Evolutionary conservation across 306 rosid species (phyloP), one percentile per base, ranked within the genome.

Genomic region (Ceratonia siliqua): DNA sequence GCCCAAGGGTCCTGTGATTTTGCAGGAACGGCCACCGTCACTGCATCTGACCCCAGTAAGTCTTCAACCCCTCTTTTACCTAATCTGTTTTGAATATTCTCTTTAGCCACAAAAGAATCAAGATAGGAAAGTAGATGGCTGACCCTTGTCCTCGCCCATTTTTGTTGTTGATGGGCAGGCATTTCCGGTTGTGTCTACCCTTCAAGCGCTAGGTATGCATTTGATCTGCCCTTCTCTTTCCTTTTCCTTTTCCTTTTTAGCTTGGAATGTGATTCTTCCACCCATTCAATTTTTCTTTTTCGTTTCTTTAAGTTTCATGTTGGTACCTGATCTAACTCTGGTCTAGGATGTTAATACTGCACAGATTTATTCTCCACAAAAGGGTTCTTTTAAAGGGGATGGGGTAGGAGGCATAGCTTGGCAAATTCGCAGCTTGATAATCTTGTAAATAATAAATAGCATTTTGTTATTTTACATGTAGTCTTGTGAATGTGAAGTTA

Each of bases 11-110:
- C 98, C n/a, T 92, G 98, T 74, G 98, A 90, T n/a, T 92, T 92
- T 70, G 65, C 94, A 6, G 94, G 91, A 74, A 63, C 92, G 0
- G 96, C 98, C 6, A 28, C 78, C 36, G 24, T 74, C 35, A 17
- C 55, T 45, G 0, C 90, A 45, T 30, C 92, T 72, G 88, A 92
- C 86, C 98, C 98, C 27, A 92, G 98, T 92, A 73, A 85, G 79
- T 35, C 11, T 24, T 9, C 20, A 11, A 38, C 39, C 45, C 24
- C 35, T 49, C 45, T 20, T 18, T 5, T 0, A n/a, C 14, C 2
- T 33, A 28, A 11, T 3, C 0, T 1, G 50, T 49, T 2, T 8
- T 12, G 12, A 3, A 36, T 17, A 54, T 15, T 28, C 36, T 18
- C 15, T 27, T 50, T 14, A 13, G 3, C 27, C 17, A 15, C 6